A percentile compares a stretch with the other conserved stretches of the same genome.
These are phyloP conservation scores for Conidiobolus incongruus DNA, from an alignment of 371 early-diverging fungal genomes.

Conservation along the genomic window DNA sequence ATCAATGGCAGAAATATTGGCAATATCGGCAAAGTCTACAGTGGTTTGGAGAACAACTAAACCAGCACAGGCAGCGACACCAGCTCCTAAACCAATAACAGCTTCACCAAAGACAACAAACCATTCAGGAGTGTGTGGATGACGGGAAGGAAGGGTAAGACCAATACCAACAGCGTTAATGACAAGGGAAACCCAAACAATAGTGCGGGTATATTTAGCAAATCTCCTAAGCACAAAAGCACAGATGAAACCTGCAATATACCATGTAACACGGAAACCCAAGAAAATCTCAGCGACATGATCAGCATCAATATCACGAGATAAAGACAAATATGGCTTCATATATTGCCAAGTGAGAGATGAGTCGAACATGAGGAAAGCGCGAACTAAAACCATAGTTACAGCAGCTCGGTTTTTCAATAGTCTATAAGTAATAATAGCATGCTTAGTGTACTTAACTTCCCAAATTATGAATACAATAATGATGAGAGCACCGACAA, in stretches of 20 bases:
- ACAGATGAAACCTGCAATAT: neutral
- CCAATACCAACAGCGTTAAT: neutral
- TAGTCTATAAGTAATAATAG: neutral
- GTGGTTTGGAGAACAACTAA: neutral
- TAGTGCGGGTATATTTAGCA: neutral
- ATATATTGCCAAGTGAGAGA: neutral
- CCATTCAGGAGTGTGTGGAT: neutral
- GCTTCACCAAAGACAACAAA: neutral
- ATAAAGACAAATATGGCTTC: neutral
- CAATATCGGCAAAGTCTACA: neutral
- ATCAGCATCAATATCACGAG: neutral
- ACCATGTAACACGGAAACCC: neutral
- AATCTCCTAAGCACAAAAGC: neutral
- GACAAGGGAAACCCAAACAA: neutral
- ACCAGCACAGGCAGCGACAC: neutral
- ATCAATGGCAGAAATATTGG: neutral
- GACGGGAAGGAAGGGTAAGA: neutral
- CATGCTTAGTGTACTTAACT: neutral
- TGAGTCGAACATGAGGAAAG: neutral
- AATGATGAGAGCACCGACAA: neutral
- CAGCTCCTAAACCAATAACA: neutral
- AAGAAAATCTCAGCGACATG: neutral
- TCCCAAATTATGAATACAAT: neutral
- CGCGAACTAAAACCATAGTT: neutral
- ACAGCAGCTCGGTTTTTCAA: neutral